Conservation (phyloP, 2,329 filamentous ascomycete genomes). For the Fusarium algeriense region DNA sequence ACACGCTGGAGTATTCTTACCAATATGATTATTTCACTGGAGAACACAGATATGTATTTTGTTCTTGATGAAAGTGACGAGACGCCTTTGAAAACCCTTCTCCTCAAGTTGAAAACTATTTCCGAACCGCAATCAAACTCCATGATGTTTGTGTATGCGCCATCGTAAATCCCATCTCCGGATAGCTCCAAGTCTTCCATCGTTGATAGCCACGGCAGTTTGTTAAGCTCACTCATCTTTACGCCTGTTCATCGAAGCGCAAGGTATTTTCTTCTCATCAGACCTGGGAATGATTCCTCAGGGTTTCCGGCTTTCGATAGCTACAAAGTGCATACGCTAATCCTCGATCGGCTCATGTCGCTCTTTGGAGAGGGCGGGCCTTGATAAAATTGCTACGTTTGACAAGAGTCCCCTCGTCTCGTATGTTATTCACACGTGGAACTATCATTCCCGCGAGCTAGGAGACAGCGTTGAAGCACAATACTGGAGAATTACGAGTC, state of each 20-base stretch:
- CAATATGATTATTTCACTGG: background rate
- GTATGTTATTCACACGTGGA: background rate
- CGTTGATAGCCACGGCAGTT: background rate
- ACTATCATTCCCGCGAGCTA: background rate
- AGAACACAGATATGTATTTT: background rate
- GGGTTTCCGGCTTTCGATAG: accelerated
- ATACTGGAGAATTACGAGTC: background rate
- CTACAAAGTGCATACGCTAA: background rate
- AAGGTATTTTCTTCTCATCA: constrained; percentile 2
- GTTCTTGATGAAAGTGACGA: constrained; percentile 15
- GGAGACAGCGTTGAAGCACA: accelerated
- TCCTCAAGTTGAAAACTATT: background rate
- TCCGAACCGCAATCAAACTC: background rate
- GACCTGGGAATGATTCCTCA: accelerated
- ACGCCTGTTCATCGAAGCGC: constrained; percentile 18
- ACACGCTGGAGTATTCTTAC: constrained; percentile 4
- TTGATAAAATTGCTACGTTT: background rate
- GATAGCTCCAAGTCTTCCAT: background rate
- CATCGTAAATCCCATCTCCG: too few species aligned
- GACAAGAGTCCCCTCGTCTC: background rate
- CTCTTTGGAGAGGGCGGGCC: background rate
- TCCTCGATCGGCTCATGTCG: background rate
- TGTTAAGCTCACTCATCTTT: background rate
- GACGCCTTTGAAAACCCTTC: background rate
- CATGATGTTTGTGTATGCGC: too few species aligned